Evolutionary conservation across 1,284 basidiomycete species (phyloP).

Genomic region (Fomitopsis betulina): DNA sequence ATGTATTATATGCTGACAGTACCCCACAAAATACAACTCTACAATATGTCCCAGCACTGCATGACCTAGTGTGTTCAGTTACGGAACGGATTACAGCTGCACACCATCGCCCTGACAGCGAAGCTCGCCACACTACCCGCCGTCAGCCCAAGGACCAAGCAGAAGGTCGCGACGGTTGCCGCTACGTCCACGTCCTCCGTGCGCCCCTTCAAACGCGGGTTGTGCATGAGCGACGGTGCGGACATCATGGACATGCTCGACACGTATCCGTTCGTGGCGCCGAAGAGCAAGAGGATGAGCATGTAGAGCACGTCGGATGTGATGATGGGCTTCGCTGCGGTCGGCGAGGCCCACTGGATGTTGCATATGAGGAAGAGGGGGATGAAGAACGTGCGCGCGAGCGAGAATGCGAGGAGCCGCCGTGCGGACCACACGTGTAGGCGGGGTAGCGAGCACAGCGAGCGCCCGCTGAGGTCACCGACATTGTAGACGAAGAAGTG

Average conservation of each 20-base stretch:
- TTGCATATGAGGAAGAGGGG: conserved; percentile 86
- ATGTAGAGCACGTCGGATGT: conserved; percentile 75
- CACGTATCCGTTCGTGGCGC: conserved; percentile 75
- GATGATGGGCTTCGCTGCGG: conserved; percentile 43
- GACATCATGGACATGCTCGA: conserved; percentile 48
- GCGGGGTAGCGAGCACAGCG: conserved; percentile 61
- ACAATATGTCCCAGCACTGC: neutral
- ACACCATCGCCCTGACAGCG: conserved; percentile 63
- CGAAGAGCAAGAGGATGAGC: conserved; percentile 67
- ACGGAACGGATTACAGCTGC: conserved; percentile 67
- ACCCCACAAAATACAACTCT: too few relatives aligned
- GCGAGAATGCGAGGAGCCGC: conserved; percentile 57
- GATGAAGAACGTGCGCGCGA: conserved; percentile 74
- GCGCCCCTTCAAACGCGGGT: conserved; percentile 56
- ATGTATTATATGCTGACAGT: too few relatives aligned
- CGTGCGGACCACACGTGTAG: conserved; percentile 65
- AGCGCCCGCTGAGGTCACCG: conserved; percentile 78
- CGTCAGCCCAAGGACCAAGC: conserved; percentile 70
- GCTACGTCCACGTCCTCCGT: conserved; percentile 79
- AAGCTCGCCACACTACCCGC: conserved; percentile 77
- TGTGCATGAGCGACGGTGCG: conserved; percentile 69
- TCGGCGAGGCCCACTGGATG: conserved; percentile 43
- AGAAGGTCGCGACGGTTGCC: conserved; percentile 64
- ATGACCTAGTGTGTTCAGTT: neutral
- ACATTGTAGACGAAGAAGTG: conserved; percentile 74